Evolutionary conservation across 768 basidiomycete genomes (phyloP).

Genomic region (Polyporus arcularius): DNA sequence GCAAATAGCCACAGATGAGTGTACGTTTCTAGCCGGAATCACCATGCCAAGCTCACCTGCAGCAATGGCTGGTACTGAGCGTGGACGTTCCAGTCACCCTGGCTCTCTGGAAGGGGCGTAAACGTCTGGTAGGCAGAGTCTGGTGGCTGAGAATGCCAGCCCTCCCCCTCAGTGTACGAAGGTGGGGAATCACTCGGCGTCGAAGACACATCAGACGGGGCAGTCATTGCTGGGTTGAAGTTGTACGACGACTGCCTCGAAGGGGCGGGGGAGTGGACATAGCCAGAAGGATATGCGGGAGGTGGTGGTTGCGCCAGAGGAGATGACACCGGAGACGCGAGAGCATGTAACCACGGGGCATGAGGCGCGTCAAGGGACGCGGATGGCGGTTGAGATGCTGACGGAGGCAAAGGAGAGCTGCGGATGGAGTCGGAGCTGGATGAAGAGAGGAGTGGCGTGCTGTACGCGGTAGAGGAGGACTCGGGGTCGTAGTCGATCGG

Average conservation of each 20-base stretch:
- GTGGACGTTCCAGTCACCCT: neutral
- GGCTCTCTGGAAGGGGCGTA: neutral
- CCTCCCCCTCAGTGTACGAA: slow-evolving; percentile 5
- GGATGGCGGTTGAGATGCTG: neutral
- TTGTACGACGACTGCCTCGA: neutral
- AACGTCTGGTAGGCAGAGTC: neutral
- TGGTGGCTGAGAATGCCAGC: neutral
- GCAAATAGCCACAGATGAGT: neutral
- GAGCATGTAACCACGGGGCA: neutral
- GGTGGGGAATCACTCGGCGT: slow-evolving; percentile 9
- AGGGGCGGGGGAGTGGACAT: neutral
- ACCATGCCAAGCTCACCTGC: neutral
- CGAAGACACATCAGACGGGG: neutral
- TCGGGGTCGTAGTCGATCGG: slow-evolving; percentile 11
- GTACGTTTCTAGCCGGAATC: neutral
- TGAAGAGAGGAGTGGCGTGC: neutral
- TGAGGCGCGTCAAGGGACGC: neutral
- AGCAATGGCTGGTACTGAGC: neutral
- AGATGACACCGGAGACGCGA: neutral
- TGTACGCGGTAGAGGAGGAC: neutral
- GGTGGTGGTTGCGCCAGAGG: neutral
- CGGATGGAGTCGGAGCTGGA: neutral
- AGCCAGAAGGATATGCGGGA: neutral
- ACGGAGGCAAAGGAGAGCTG: neutral
- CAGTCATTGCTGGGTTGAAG: neutral